A percentile compares a stretch with the other conserved stretches of the same genome.
Conservation (phyloP, 352 stramenopile species). For the Globisporangium cylindrosporum region DNA sequence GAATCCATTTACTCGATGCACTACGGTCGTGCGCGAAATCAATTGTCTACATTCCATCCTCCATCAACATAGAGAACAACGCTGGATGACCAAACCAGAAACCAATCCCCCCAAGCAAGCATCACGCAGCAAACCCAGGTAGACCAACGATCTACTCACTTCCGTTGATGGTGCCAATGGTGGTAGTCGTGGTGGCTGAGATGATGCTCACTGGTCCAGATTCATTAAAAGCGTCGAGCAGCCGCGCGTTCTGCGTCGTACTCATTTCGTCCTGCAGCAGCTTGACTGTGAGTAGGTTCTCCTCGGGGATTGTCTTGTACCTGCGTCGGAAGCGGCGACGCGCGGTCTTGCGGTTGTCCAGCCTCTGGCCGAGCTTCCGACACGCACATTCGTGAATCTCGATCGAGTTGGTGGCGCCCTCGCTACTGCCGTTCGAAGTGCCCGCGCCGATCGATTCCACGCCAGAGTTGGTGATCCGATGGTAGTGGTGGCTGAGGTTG, state of each 20-base stretch:
- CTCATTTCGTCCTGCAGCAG: constrained; percentile 23
- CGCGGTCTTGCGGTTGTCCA: constrained; percentile 23
- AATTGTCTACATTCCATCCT: not conserved
- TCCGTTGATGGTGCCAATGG: not conserved
- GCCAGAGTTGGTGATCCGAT: not conserved
- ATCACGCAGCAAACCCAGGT: too few relatives aligned
- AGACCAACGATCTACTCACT: not conserved
- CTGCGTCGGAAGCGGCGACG: constrained; percentile 30
- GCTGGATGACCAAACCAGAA: not conserved
- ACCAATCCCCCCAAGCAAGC: not conserved
- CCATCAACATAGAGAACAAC: not conserved
- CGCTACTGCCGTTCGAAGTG: constrained; percentile 2
- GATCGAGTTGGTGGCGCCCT: not conserved
- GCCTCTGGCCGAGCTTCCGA: constrained; percentile 27
- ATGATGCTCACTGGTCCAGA: not conserved
- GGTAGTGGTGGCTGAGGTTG: not conserved
- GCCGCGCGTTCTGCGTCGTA: constrained; percentile 2
- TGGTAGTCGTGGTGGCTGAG: not conserved
- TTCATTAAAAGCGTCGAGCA: constrained; percentile 10
- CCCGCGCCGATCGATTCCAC: not conserved
- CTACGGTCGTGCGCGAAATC: not conserved
- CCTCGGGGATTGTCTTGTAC: constrained; percentile 25
- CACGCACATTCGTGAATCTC: constrained; percentile 23
- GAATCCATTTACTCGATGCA: not conserved
- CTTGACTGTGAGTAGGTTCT: constrained; percentile 36